These are phyloP conservation scores for Linum trigynum DNA, from an alignment of 345 rosid genomes.

Conservation along the genomic window DNA sequence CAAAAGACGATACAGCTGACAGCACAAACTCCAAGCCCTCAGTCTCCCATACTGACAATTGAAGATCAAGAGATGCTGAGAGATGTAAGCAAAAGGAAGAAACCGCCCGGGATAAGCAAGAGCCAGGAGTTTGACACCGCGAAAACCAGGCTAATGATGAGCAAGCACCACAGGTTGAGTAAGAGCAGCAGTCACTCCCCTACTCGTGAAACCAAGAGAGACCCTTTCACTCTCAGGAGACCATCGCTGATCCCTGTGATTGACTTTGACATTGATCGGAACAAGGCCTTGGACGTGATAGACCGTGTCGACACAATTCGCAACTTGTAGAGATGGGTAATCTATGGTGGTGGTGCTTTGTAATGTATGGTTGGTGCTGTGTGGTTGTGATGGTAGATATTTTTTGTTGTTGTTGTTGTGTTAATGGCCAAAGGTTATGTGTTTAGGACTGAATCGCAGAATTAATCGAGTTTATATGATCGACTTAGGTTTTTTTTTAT, in stretches of 20 bases:
- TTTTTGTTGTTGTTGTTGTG: not conserved
- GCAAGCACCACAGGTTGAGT: slow-evolving; percentile 75
- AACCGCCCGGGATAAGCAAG: slow-evolving; percentile 85
- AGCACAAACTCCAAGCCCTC: slow-evolving; percentile 28
- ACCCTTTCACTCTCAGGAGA: slow-evolving; percentile 53
- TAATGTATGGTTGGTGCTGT: not conserved
- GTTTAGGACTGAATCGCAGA: not conserved
- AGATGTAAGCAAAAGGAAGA: slow-evolving; percentile 74
- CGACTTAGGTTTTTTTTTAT: not conserved
- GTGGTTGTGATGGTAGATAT: not conserved
- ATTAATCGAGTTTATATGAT: not conserved
- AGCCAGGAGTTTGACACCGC: slow-evolving; percentile 85
- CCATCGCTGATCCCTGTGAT: slow-evolving; percentile 64
- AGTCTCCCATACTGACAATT: slow-evolving; percentile 43
- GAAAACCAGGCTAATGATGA: slow-evolving; percentile 31
- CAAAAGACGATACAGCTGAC: slow-evolving; percentile 44
- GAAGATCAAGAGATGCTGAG: slow-evolving; percentile 97
- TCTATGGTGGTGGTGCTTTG: not conserved
- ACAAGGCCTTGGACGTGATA: slow-evolving; percentile 79
- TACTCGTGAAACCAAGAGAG: slow-evolving; percentile 40
- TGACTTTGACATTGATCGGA: slow-evolving; percentile 63
- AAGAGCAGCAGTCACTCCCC: slow-evolving; percentile 95
- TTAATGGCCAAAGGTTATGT: not conserved
- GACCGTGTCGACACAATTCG: slow-evolving; percentile 81
- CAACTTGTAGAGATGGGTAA: slow-evolving; percentile 24